phyloP scores from a whole-genome alignment of 2,329 filamentous ascomycete species.

The Cercospora sp. region DNA sequence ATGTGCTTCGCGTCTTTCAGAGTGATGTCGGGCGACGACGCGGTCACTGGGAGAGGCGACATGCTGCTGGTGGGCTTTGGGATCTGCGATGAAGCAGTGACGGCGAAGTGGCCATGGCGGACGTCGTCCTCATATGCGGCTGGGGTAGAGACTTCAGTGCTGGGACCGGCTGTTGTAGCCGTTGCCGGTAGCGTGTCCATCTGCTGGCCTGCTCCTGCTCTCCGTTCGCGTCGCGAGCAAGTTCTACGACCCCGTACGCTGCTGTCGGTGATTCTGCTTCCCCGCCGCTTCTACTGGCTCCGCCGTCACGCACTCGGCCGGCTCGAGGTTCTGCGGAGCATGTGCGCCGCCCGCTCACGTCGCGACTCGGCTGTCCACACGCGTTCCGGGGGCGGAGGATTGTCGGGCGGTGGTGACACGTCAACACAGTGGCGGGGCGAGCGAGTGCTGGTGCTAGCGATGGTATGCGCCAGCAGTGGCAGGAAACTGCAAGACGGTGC shows the following conservation, averaged over 20 bases:
- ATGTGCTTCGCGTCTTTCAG: constrained; percentile 33
- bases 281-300: background rate
- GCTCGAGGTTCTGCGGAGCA: background rate
- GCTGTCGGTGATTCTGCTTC: background rate
- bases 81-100: constrained; percentile 31
- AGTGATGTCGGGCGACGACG: constrained; percentile 21
- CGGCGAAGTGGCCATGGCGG: constrained; percentile 31
- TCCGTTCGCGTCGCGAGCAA: background rate
- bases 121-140: constrained; percentile 32
- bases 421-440: background rate
- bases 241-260: background rate
- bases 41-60: constrained; percentile 18
- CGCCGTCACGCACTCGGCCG: constrained; percentile 5
- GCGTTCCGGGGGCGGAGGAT: background rate
- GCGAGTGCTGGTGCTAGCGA: background rate
- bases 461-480: background rate
- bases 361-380: background rate
- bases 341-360: constrained; percentile 4
- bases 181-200: constrained; percentile 14
- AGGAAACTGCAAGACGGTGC: background rate
- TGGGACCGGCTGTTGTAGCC: constrained; percentile 23
- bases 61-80: constrained; percentile 29
- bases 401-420: background rate
- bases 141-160: constrained; percentile 27
- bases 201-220: background rate